phyloP scores from a whole-genome alignment of 2,329 filamentous ascomycete species.

The Coniochaeta sp. region DNA sequence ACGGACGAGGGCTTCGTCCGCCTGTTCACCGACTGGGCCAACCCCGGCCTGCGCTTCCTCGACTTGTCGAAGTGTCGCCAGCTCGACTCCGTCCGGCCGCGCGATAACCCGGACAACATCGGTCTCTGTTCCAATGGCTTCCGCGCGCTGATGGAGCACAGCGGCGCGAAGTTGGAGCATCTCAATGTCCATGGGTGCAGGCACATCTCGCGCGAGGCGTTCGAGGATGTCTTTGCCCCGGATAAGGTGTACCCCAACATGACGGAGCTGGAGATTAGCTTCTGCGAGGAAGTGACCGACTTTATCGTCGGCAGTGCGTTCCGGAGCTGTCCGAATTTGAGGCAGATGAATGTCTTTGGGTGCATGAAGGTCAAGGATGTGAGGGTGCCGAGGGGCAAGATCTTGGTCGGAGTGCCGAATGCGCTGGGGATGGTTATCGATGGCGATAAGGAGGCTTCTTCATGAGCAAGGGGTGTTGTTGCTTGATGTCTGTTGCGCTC shows the following conservation, averaged over 20 bases:
- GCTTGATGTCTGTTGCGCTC: no score
- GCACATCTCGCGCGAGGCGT: constrained; percentile 66
- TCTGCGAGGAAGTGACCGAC: constrained; percentile 63
- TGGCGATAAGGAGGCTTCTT: constrained; percentile 25
- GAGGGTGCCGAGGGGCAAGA: constrained; percentile 45
- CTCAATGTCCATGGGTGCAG: constrained; percentile 81
- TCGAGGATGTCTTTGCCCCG: constrained; percentile 64
- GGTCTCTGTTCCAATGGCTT: constrained; percentile 75
- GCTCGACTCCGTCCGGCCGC: constrained; percentile 63
- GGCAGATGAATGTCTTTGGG: constrained; percentile 55
- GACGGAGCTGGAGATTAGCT: constrained; percentile 67
- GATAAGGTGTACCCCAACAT: constrained; percentile 60
- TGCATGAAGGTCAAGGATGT: constrained; percentile 55
- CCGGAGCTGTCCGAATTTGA: constrained; percentile 52
- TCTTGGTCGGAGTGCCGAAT: constrained; percentile 52
- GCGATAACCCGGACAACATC: constrained; percentile 56
- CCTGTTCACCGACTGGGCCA: constrained; percentile 72
- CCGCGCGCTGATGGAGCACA: constrained; percentile 76
- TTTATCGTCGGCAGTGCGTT: constrained; percentile 58
- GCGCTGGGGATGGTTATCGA: constrained; percentile 55
- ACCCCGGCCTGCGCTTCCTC: constrained; percentile 60
- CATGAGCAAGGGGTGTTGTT: neutral
- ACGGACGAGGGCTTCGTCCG: constrained; percentile 67
- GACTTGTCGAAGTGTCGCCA: constrained; percentile 75
- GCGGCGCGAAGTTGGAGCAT: constrained; percentile 55